Base-by-base conservation (phyloP, 2,329 filamentous ascomycete genomes). In the Colletotrichum zoysiae region DNA sequence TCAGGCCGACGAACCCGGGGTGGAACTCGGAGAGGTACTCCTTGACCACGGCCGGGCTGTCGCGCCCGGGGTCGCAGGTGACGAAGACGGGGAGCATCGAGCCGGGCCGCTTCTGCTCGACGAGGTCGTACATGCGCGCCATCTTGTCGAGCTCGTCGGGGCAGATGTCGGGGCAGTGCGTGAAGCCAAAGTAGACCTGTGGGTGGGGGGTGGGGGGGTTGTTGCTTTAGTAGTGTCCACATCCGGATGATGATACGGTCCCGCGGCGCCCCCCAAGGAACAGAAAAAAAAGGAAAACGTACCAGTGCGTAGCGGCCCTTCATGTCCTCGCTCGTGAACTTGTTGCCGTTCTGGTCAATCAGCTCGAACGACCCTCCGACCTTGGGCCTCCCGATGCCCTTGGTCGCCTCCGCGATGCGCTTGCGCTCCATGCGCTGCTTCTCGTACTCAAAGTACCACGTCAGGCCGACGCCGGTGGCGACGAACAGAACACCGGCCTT, bases 141-240 rank as follows among this genome's bases (percentile, higher is more conserved):
- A 99, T 98, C 86, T 99, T 99, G 85, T 99, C 96, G 77, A 99
- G 92, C 84, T 99, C 96, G 79, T 99, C 96, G 44, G 96, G 96
- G 85, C 96, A 99, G 80, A 99, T 99, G 81, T 99, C 96, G 33
- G 96, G 96, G 81, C 96, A 99, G 82, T 98, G 95, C 11, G 94
- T 95, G 87, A 99, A 99, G 78, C 96, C 96, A 81, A 99, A 99
- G 85, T 99, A 99, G 48, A 98, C 91, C 94, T 96, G 75, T 96
- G 75, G 11, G n/a, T n/a, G n/a, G n/a, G n/a, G n/a, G n/a, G n/a
- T n/a, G n/a, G 20, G 20, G 20, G 35, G 35, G 2, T 38, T 20
- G 44, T 46, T 42, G n/a, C 1, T 48, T 38, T 26, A 20, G 33
- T 4, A n/a, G n/a, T 14, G n/a, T n/a, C n/a, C 14, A 11, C n/a